These are phyloP conservation scores for Lactarius indigo DNA, from an alignment of 768 basidiomycete species.

Conservation along the genomic window DNA sequence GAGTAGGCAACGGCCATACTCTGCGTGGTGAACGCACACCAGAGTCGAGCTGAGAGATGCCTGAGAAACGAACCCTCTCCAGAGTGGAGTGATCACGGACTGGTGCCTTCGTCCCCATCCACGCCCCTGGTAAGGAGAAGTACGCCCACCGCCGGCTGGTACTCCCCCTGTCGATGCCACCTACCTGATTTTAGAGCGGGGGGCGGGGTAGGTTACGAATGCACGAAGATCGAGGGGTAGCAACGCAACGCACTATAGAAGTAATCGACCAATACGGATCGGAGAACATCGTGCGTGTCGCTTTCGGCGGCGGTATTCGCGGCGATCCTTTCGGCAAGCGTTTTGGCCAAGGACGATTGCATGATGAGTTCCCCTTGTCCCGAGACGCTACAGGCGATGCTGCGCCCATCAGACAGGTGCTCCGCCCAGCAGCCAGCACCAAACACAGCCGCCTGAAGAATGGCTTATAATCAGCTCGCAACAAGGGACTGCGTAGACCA, in stretches of 20 bases:
- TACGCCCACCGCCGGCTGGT: conserved; percentile 55
- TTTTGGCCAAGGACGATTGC: conserved; percentile 51
- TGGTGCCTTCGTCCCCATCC: conserved; percentile 28
- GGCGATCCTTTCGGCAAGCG: conserved; percentile 44
- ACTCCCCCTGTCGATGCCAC: conserved; percentile 38
- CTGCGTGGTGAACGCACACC: conserved; percentile 81
- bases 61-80: neutral
- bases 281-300: conserved; percentile 57
- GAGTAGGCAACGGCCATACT: conserved; percentile 80
- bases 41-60: conserved; percentile 52
- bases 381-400: conserved; percentile 65
- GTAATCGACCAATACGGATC: conserved; percentile 41
- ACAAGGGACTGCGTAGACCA: neutral
- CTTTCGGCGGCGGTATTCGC: conserved; percentile 34
- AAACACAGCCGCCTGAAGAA: conserved; percentile 58
- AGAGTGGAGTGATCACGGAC: conserved; percentile 6
- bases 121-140: conserved; percentile 54
- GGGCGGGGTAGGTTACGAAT: neutral
- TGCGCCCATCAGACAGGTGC: conserved; percentile 30
- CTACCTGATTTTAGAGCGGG: conserved; percentile 31
- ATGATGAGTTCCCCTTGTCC: conserved; percentile 74
- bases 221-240: neutral
- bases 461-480: neutral
- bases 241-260: conserved; percentile 47
- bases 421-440: conserved; percentile 79